phyloP scores from a whole-genome alignment of 148 eudicot species.

The Chenopodium album region DNA sequence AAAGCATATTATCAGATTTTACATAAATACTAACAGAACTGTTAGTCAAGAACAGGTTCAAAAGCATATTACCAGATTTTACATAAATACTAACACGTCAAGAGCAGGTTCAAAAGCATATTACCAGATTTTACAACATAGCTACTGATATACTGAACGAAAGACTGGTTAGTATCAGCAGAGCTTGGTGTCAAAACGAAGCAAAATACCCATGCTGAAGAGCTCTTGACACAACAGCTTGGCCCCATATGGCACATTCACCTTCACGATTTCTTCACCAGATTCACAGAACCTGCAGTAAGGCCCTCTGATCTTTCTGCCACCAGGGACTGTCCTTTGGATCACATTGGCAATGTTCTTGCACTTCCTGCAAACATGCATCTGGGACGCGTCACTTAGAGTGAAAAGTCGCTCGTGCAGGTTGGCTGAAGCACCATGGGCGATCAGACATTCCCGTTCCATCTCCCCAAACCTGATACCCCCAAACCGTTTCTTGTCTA shows the following conservation, averaged over 20 bases:
- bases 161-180: constrained; percentile 39
- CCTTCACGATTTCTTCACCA: constrained; percentile 63
- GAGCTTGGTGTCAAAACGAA: constrained; percentile 78
- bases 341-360: constrained; percentile 68
- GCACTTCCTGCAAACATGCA: constrained; percentile 78
- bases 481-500: constrained; percentile 88
- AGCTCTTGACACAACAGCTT: constrained; percentile 91
- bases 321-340: constrained; percentile 57
- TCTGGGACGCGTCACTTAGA: constrained; percentile 77
- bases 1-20: too few relatives aligned
- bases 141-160: background rate
- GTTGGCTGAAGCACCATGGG: constrained; percentile 90
- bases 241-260: constrained; percentile 87
- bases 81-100: too few relatives aligned
- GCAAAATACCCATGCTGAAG: constrained; percentile 88
- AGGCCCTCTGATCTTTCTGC: constrained; percentile 76
- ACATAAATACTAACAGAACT: too few relatives aligned
- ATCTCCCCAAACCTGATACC: constrained; percentile 94
- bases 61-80: too few relatives aligned
- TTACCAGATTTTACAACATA: too few relatives aligned
- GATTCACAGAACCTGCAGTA: constrained; percentile 83
- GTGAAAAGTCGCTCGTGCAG: constrained; percentile 95
- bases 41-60: too few relatives aligned
- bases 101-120: too few relatives aligned
- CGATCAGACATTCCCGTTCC: constrained; percentile 93